Evolutionary conservation across 2,329 filamentous ascomycete species (phyloP).

Genomic region (Dothidotthia symphoricarpi): DNA sequence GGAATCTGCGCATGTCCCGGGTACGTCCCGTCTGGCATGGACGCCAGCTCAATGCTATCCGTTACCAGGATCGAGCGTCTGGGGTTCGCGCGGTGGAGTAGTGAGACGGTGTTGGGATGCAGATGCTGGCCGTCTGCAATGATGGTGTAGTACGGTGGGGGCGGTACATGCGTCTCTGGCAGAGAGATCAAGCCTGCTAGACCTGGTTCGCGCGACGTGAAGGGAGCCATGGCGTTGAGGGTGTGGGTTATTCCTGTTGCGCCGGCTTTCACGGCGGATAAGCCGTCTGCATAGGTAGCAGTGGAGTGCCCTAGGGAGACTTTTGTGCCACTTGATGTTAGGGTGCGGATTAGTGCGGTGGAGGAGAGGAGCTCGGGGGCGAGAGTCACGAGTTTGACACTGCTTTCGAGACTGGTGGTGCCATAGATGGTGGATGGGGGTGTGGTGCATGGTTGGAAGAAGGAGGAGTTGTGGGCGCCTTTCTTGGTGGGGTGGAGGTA

Average conservation of each 20-base stretch:
- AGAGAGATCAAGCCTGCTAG: slow-evolving; percentile 47
- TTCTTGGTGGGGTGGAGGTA: slow-evolving; percentile 55
- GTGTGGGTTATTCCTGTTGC: slow-evolving; percentile 55
- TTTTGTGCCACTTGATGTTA: slow-evolving; percentile 44
- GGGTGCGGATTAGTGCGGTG: slow-evolving; percentile 42
- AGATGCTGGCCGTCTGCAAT: slow-evolving; percentile 57
- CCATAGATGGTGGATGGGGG: slow-evolving; percentile 48
- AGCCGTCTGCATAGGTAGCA: slow-evolving; percentile 50
- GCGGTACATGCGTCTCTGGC: slow-evolving; percentile 16
- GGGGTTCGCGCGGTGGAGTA: slow-evolving; percentile 51
- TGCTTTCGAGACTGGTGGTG: slow-evolving; percentile 38
- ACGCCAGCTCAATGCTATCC: slow-evolving; percentile 56
- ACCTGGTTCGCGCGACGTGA: slow-evolving; percentile 53
- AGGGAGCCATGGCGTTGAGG: slow-evolving; percentile 55
- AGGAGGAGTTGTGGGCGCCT: slow-evolving; percentile 52
- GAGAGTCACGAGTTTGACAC: slow-evolving; percentile 53
- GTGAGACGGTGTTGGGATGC: slow-evolving; percentile 50
- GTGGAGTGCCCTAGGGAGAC: slow-evolving; percentile 54
- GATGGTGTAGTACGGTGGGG: slow-evolving; percentile 51
- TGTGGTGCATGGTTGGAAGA: slow-evolving; percentile 44
- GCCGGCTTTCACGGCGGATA: slow-evolving; percentile 48
- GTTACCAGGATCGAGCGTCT: slow-evolving; percentile 53
- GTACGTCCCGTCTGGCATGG: slow-evolving; percentile 52
- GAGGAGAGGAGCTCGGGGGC: slow-evolving; percentile 53
- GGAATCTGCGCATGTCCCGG: slow-evolving; percentile 55